Evolutionary conservation across 305 asterid species (phyloP).

Genomic region (Andrographis paniculata): DNA sequence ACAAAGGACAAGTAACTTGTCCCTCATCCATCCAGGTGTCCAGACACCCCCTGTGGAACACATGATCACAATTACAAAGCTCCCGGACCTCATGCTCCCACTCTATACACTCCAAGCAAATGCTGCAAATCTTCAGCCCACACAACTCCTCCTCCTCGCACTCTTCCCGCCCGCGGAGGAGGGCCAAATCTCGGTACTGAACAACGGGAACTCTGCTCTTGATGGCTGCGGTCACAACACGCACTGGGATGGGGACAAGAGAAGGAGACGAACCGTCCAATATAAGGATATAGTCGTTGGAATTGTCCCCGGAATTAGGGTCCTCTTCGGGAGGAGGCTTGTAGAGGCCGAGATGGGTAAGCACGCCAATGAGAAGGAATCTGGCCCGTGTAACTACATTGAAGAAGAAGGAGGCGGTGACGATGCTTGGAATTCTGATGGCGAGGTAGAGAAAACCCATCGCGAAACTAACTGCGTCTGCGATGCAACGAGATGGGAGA

Average conservation of each 20-base stretch:
- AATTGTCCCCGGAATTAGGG: constrained; percentile 21
- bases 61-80: constrained; percentile 48
- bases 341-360: constrained; percentile 55
- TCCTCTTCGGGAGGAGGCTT: constrained; percentile 50
- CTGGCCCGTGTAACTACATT: constrained; percentile 31
- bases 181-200: constrained; percentile 22
- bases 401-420: constrained; percentile 31
- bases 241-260: constrained; percentile 55
- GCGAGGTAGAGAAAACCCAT: constrained; percentile 64
- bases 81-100: constrained; percentile 40
- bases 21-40: constrained; percentile 75
- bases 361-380: constrained; percentile 32
- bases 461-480: not conserved
- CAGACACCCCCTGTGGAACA: constrained; percentile 58
- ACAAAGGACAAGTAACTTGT: constrained; percentile 64
- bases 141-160: not conserved
- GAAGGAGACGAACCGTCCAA: constrained; percentile 64
- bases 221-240: constrained; percentile 55
- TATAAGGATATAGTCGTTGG: constrained; percentile 40
- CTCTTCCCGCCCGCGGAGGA: not conserved
- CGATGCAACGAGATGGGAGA: too few relatives aligned
- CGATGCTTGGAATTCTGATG: constrained; percentile 32
- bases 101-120: constrained; percentile 50
- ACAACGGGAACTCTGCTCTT: constrained; percentile 40
- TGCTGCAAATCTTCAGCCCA: too few relatives aligned